phyloP scores from a whole-genome alignment of 495 filamentous ascomycete species.

The Cercophora sp. region DNA sequence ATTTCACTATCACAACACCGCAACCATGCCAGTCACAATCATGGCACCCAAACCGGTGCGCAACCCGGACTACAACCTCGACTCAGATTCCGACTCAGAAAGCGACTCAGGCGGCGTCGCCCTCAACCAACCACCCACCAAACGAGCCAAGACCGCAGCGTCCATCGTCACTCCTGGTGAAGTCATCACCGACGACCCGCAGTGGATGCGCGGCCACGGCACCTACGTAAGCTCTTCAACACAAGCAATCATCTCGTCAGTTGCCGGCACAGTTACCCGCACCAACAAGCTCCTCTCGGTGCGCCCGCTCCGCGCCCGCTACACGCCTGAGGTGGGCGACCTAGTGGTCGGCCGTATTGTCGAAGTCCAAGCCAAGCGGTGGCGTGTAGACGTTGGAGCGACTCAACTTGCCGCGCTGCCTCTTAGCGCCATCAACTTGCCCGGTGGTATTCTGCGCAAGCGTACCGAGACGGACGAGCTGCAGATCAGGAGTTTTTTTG shows the following conservation, averaged over 20 bases:
- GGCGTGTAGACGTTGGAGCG: constrained; percentile 89
- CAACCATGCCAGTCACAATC: constrained; percentile 76
- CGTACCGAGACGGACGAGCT: constrained; percentile 92
- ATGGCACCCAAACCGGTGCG: constrained; percentile 53
- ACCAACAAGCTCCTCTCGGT: constrained; percentile 97
- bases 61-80: constrained; percentile 11
- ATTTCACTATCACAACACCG: constrained; percentile 2
- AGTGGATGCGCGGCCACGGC: constrained; percentile 97
- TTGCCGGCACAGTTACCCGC: constrained; percentile 80
- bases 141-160: constrained; percentile 1
- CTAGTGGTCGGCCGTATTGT: constrained; percentile 90
- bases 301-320: constrained; percentile 82
- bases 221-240: constrained; percentile 61
- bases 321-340: constrained; percentile 93
- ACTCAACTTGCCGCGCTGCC: constrained; percentile 78
- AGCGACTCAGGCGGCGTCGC: constrained; percentile 44
- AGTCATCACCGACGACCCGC: constrained; percentile 79
- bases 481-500: constrained; percentile 89
- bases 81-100: constrained; percentile 23
- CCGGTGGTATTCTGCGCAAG: constrained; percentile 86
- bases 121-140: no score
- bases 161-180: constrained; percentile 84
- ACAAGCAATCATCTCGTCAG: constrained; percentile 72
- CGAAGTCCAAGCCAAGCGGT: constrained; percentile 82
- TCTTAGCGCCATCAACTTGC: constrained; percentile 85